These are phyloP conservation scores for Ogataea polymorpha DNA, from an alignment of 805 yeast genomes.

Conservation along the genomic window DNA sequence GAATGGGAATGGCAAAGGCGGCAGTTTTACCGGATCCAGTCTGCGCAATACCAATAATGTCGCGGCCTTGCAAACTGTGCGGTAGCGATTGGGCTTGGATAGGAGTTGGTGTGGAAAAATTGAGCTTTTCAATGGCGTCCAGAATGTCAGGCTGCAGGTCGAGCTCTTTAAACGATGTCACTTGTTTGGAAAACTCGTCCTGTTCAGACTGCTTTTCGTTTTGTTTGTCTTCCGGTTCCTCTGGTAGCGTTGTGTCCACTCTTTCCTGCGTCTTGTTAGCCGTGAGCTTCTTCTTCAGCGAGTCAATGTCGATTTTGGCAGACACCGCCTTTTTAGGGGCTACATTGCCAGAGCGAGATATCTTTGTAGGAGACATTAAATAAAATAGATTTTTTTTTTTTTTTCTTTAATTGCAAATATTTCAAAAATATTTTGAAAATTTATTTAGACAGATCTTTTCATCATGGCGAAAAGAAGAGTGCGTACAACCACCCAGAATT, in stretches of 20 bases:
- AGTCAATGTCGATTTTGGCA: slow-evolving; percentile 27
- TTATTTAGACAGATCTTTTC: background rate
- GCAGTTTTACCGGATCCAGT: slow-evolving; percentile 99
- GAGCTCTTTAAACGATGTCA: slow-evolving; percentile 46
- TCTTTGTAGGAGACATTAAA: slow-evolving; percentile 19
- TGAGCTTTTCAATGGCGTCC: slow-evolving; percentile 73
- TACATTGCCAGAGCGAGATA: slow-evolving; percentile 3
- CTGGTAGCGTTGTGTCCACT: slow-evolving; percentile 17
- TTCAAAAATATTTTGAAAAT: slow-evolving; percentile 6
- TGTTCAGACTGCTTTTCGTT: slow-evolving; percentile 13
- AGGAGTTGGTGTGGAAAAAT: slow-evolving; percentile 84
- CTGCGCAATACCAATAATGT: slow-evolving; percentile 93
- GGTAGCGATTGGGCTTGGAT: slow-evolving; percentile 92
- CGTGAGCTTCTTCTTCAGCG: slow-evolving; percentile 29
- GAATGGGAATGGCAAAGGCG: slow-evolving; percentile 93
- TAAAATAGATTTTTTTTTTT: background rate
- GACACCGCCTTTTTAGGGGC: slow-evolving; percentile 7
- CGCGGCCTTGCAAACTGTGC: slow-evolving; percentile 84
- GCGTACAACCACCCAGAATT: slow-evolving; percentile 13
- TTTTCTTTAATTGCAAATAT: too few relatives aligned
- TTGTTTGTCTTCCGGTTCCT: slow-evolving; percentile 8
- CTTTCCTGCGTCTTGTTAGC: slow-evolving; percentile 8
- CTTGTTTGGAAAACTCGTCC: slow-evolving; percentile 11
- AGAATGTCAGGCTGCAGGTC: slow-evolving; percentile 73
- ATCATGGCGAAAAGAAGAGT: slow-evolving; percentile 37